A percentile compares a stretch with the other conserved stretches of the same genome.
Conservation (phyloP, 2,329 filamentous ascomycete species). For the Pestalotiopsis sp. region DNA sequence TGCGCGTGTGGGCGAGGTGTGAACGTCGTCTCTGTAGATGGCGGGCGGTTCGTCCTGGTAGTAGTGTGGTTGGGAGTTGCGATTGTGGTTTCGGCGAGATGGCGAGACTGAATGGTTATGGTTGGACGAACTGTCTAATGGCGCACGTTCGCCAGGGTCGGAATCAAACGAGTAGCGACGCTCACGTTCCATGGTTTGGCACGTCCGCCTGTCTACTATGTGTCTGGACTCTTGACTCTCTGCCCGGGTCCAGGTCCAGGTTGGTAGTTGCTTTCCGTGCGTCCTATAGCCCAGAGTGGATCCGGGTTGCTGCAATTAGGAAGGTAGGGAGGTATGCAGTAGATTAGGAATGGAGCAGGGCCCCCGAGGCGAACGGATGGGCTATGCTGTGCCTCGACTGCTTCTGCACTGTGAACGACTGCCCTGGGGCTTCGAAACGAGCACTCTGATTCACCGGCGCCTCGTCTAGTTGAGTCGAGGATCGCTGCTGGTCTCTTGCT, state of each 20-base stretch:
- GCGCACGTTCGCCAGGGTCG: constrained; percentile 30
- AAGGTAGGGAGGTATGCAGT: constrained; percentile 6
- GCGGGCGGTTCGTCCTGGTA: constrained; percentile 27
- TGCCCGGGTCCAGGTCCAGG: too few species aligned
- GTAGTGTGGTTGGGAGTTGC: constrained; percentile 17
- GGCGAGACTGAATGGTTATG: constrained; percentile 18
- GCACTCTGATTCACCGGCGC: not conserved
- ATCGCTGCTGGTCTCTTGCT: not conserved
- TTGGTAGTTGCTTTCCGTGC: not conserved
- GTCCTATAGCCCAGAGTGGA: constrained; percentile 3
- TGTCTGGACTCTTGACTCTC: not conserved
- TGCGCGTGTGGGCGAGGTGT: constrained; percentile 20
- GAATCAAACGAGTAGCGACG: constrained; percentile 33
- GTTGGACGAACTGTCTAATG: constrained; percentile 28
- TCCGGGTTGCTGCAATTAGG: constrained; percentile 2
- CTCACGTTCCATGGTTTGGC: constrained; percentile 26
- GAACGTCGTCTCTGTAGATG: constrained; percentile 21
- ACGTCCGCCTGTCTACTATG: not conserved
- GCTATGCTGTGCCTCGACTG: not conserved
- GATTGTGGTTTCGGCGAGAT: constrained; percentile 12
- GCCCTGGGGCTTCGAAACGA: not conserved
- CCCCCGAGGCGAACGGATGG: not conserved
- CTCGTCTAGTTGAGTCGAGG: not conserved
- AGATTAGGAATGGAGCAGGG: constrained; percentile 8
- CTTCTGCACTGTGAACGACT: not conserved